A percentile compares a stretch with the other conserved stretches of the same genome.
Evolutionary conservation across 2,329 filamentous ascomycete species (phyloP).

Genomic region (Blastomyces percursus): DNA sequence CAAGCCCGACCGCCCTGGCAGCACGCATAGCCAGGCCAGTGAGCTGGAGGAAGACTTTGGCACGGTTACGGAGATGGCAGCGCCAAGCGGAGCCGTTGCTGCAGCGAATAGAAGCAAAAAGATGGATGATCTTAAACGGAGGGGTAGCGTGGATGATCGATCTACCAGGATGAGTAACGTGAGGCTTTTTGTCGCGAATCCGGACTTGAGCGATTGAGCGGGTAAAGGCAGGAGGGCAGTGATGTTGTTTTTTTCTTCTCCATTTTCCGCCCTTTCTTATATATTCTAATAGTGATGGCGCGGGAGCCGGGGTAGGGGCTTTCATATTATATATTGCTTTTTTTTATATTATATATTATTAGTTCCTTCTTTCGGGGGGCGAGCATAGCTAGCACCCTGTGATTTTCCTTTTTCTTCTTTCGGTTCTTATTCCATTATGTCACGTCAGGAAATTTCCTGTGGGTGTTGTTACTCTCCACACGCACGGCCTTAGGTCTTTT

Average conservation of each 20-base stretch:
- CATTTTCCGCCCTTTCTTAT: neutral
- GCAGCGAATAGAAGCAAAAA: conserved; percentile 32
- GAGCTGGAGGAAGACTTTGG: conserved; percentile 46
- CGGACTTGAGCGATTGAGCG: conserved; percentile 33
- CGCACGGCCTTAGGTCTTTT: neutral
- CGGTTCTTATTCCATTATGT: neutral
- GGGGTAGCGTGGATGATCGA: conserved; percentile 40
- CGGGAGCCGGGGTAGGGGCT: neutral
- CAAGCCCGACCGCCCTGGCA: conserved; percentile 20
- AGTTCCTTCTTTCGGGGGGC: neutral
- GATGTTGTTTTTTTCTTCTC: conserved; percentile 5
- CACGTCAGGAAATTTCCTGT: neutral
- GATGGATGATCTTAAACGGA: conserved; percentile 35
- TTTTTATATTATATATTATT: neutral
- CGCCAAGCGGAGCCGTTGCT: conserved; percentile 30
- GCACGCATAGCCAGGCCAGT: conserved; percentile 24
- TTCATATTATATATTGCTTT: neutral
- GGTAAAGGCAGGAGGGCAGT: neutral
- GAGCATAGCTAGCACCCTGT: neutral
- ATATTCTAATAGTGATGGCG: neutral
- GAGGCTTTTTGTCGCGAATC: conserved; percentile 39
- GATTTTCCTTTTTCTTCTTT: conserved; percentile 7
- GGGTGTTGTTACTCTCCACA: neutral
- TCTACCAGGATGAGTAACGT: conserved; percentile 38
- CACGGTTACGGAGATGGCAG: conserved; percentile 41